Evolutionary conservation across 2,329 filamentous ascomycete genomes (phyloP).

Genomic region (Ceratocystis ficicola): DNA sequence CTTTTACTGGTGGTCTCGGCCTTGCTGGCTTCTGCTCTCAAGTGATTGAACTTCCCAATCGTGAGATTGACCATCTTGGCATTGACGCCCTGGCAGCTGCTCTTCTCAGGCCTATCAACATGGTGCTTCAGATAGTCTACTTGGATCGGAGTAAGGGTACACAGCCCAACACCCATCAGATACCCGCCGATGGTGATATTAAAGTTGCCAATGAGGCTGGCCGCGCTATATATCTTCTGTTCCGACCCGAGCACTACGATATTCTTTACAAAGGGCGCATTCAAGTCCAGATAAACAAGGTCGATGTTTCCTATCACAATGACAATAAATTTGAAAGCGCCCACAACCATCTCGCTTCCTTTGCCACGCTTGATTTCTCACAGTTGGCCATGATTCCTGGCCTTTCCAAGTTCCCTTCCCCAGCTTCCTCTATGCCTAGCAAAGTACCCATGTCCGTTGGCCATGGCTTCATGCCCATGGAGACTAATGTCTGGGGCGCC

Average conservation of each 20-base stretch:
- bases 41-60: slow-evolving; percentile 59
- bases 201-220: slow-evolving; percentile 35
- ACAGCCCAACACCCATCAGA: slow-evolving; percentile 59
- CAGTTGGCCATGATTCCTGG: slow-evolving; percentile 39
- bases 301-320: slow-evolving; percentile 40
- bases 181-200: slow-evolving; percentile 43
- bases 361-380: slow-evolving; percentile 34
- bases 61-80: slow-evolving; percentile 86
- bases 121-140: slow-evolving; percentile 80
- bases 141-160: slow-evolving; percentile 73
- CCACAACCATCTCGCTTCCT: slow-evolving; percentile 33
- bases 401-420: slow-evolving; percentile 29
- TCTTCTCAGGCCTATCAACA: slow-evolving; percentile 63
- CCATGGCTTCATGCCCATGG: slow-evolving; percentile 28
- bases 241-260: slow-evolving; percentile 79
- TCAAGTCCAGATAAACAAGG: slow-evolving; percentile 35
- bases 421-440: slow-evolving; percentile 17
- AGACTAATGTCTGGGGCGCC: slow-evolving; percentile 6
- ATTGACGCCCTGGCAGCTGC: slow-evolving; percentile 65
- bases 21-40: slow-evolving; percentile 57
- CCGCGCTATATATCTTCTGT: slow-evolving; percentile 47
- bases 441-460: slow-evolving; percentile 24
- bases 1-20: slow-evolving; percentile 53
- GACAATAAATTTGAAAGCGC: slow-evolving; percentile 34
- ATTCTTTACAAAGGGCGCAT: slow-evolving; percentile 60